These are phyloP conservation scores for Zymoseptoria tritici DNA, from an alignment of 2,329 filamentous ascomycete genomes.

Conservation along the genomic window DNA sequence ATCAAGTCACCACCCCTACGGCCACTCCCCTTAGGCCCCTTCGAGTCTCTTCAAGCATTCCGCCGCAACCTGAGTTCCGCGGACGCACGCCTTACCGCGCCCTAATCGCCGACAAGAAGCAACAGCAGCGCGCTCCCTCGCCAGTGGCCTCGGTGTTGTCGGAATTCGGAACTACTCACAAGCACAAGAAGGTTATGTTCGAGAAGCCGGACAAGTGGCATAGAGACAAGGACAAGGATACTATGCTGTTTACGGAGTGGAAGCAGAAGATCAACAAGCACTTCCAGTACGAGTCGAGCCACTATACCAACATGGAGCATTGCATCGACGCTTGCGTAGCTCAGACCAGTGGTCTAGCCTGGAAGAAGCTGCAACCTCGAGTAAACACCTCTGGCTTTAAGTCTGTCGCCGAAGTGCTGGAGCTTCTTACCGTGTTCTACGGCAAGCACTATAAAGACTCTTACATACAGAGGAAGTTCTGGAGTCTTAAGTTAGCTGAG, in stretches of 20 bases:
- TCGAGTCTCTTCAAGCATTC: no score
- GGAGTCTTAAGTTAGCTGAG: not conserved
- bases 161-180: no score
- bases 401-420: not conserved
- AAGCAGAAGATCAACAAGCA: not conserved
- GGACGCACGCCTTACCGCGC: no score
- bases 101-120: no score
- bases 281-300: no score
- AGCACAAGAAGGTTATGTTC: not conserved
- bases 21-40: no score
- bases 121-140: no score
- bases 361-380: not conserved
- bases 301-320: not conserved
- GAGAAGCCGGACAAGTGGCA: not conserved
- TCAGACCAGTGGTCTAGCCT: not conserved
- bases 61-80: no score
- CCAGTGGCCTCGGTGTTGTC: no score
- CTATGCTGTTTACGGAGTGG: not conserved
- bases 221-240: not conserved
- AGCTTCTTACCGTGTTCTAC: not conserved
- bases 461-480: not conserved
- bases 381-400: not conserved
- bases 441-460: not conserved
- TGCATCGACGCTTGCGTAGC: not conserved
- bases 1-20: no score